Evolutionary conservation across 169 alveolate genomes (phyloP), one percentile per base, ranked within the genome.

Genomic region (Eimeria maxima): DNA sequence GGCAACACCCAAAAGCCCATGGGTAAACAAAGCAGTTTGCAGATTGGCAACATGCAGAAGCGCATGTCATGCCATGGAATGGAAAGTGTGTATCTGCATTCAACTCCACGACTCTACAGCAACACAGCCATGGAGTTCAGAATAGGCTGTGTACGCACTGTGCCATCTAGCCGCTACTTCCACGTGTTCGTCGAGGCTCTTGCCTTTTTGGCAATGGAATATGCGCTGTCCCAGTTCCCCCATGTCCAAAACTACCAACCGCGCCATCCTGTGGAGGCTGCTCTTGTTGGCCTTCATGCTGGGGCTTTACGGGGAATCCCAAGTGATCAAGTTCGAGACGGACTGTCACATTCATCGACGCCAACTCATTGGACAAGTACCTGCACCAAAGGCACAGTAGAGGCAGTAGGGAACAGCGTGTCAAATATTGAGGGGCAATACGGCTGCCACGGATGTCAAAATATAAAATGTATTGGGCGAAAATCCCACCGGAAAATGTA

Each of bases 401-500:
- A 42, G 16, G 4, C 71, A 4, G 7, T 6, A 29, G 22, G 42
- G 16, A 18, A 11, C 76, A 45, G 16, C 76, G 38, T 38, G 38
- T 45, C 42, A 45, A 86, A 13, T n/a, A 44, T 60, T 76, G 29
- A 27, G 8, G 24, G 88, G 24, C 55, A 47, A 45, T 42, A 7
- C 2, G 13, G 88, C 18, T 38, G 88, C 16, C 63, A 33, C 63
- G 20, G 60, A 76, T 2, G n/a, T 27, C 22, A 27, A 45, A 29
- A 45, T 55, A 22, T 6, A 6, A 22, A 18, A 42, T 2, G 78
- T 16, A 50, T 45, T 63, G n/a, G 18, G 38, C 14, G 3, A 67
- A 27, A 3, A n/a, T n/a, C 96, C 53, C 63, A 93, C 95, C 97
- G 76, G 88, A 96, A 94, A 47, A 96, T 96, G 95, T 83, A 96